Conservation (phyloP, 2,329 filamentous ascomycete species). For the Dothideomycetes sp. region DNA sequence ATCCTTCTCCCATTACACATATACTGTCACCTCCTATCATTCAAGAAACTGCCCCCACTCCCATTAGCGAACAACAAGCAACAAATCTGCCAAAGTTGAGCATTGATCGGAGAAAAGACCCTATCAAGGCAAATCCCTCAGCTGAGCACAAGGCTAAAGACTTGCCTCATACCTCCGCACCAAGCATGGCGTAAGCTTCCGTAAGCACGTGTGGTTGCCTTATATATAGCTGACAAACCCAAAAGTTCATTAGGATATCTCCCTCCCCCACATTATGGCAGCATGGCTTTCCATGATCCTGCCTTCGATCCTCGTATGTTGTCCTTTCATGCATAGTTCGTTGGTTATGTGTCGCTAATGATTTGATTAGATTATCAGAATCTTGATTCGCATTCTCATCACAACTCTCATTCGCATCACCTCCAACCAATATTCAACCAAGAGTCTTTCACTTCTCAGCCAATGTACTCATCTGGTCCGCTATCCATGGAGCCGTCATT, state of each 20-base stretch:
- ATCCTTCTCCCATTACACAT: constrained; percentile 21
- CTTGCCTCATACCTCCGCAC: constrained; percentile 14
- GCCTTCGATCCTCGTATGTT: constrained; percentile 20
- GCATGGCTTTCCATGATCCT: constrained; percentile 11
- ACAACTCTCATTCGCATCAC: constrained; percentile 4
- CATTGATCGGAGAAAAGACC: background rate
- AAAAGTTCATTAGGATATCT: constrained; percentile 23
- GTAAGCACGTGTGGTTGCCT: background rate
- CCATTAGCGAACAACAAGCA: background rate
- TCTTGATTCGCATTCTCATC: constrained; percentile 1
- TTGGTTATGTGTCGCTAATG: no score
- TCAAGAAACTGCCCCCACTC: background rate
- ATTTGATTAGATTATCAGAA: constrained; percentile 7
- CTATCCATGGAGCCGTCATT: constrained; percentile 3
- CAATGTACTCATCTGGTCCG: constrained; percentile 5
- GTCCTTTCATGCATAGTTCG: no score
- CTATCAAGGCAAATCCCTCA: background rate
- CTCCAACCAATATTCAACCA: constrained; percentile 3
- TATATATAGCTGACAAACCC: background rate
- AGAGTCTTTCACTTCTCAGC: constrained; percentile 3
- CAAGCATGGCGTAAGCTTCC: constrained; percentile 23
- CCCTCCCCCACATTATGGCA: constrained; percentile 24
- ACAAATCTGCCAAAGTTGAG: background rate
- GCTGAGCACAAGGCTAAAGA: constrained; percentile 5
- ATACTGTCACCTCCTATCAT: constrained; percentile 13